A percentile compares a stretch with the other conserved stretches of the same genome.
Conservation (phyloP, 169 alveolate species). For the Amoebophrya sp. region DNA sequence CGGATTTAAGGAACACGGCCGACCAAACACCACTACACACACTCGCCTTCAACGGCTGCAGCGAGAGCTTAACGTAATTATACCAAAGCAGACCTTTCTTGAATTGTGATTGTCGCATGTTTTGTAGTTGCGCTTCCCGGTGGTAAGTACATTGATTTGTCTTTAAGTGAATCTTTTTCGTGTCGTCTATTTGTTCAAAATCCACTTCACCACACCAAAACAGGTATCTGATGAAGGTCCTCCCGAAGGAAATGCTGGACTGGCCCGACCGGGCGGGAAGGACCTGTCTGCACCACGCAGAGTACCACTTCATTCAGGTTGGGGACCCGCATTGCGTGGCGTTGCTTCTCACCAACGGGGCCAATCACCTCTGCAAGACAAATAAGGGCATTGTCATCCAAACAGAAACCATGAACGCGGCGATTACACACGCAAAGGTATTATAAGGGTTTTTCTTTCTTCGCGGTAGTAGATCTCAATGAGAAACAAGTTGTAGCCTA, state of each 20-base stretch:
- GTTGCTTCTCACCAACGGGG: not conserved
- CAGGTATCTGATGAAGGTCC: not conserved
- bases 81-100: no score
- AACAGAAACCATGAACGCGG: not conserved
- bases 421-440: not conserved
- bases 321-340: slow-evolving; percentile 5
- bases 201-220: not conserved
- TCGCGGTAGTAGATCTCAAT: no score
- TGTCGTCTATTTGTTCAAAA: not conserved
- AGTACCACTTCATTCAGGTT: not conserved
- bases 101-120: no score
- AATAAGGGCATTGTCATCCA: not conserved
- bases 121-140: no score
- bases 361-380: not conserved
- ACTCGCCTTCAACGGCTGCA: slow-evolving; percentile 11
- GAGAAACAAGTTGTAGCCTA: no score
- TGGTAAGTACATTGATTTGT: no score
- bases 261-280: not conserved
- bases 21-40: not conserved
- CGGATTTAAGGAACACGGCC: not conserved
- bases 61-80: not conserved
- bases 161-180: not conserved
- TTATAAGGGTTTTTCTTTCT: not conserved
- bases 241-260: not conserved
- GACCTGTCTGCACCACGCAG: slow-evolving; percentile 11